These are phyloP conservation scores for Sesbania bispinosa DNA, from an alignment of 306 rosid genomes.

Conservation along the genomic window DNA sequence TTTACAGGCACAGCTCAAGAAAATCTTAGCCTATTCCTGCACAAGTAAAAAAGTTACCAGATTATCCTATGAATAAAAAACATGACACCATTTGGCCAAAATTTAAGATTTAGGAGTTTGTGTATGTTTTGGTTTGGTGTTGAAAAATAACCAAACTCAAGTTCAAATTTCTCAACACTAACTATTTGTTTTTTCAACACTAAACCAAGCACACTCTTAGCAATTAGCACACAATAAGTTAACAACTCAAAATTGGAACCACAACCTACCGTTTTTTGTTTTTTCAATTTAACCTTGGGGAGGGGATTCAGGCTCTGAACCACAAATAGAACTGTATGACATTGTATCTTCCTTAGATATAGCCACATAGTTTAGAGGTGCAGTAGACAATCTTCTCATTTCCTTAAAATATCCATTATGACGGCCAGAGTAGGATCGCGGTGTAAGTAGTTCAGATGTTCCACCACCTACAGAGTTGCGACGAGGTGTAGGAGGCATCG, in stretches of 20 bases:
- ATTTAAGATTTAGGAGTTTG: no score
- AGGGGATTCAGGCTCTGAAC: conserved; percentile 92
- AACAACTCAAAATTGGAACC: background rate
- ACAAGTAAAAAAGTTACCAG: background rate
- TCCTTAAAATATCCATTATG: conserved; percentile 91
- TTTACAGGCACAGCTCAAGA: conserved; percentile 33
- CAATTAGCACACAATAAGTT: background rate
- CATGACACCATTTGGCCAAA: no score
- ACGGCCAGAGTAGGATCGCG: conserved; percentile 85
- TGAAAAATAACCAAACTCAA: no score
- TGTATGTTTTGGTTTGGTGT: no score
- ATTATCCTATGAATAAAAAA: background rate
- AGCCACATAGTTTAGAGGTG: conserved; percentile 86
- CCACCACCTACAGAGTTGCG: conserved; percentile 74
- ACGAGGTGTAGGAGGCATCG: conserved; percentile 87
- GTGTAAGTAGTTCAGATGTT: conserved; percentile 76
- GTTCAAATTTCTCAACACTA: no score
- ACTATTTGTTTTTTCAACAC: no score
- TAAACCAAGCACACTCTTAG: no score
- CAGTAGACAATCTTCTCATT: conserved; percentile 75
- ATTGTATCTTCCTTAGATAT: conserved; percentile 86
- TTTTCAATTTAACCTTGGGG: conserved; percentile 51
- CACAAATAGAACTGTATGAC: conserved; percentile 77
- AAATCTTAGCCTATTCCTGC: conserved; percentile 52
- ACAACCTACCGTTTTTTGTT: conserved; percentile 32